Percentiles rank a stretch among this genome's conserved stretches.
Evolutionary conservation across 179 eudicot species (phyloP).

Genomic region (Actinidia chinensis): DNA sequence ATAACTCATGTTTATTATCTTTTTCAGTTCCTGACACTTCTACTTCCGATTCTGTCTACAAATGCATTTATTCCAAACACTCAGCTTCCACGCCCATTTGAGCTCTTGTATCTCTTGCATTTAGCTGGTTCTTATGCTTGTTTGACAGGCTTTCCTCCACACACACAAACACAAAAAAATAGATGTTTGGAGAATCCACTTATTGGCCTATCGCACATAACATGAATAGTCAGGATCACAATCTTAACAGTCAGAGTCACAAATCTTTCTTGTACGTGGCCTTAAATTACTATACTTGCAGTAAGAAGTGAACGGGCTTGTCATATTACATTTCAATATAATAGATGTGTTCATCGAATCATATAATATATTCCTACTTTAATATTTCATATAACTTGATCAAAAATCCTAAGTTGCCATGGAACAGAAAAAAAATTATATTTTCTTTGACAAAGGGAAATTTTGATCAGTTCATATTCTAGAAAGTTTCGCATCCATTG

Average conservation of each 20-base stretch:
- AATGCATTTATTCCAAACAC: background rate
- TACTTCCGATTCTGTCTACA: background rate
- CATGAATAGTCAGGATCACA: no score
- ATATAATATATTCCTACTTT: background rate
- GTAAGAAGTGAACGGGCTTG: background rate
- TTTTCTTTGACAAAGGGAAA: no score
- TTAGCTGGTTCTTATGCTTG: background rate
- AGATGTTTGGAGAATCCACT: background rate
- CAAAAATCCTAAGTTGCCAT: background rate
- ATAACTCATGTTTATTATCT: background rate
- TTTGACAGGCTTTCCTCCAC: background rate
- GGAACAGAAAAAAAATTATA: no score
- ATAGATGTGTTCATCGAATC: background rate
- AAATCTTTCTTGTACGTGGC: background rate
- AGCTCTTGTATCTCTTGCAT: background rate
- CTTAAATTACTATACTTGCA: background rate
- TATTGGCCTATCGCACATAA: background rate
- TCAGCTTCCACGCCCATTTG: background rate
- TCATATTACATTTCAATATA: background rate
- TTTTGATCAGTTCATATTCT: no score
- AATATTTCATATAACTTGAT: constrained; percentile 1
- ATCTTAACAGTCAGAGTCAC: background rate
- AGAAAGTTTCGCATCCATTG: no score
- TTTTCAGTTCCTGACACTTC: background rate
- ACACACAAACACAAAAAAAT: background rate